These are phyloP conservation scores for Ambrosia artemisiifolia DNA, from an alignment of 129 eudicot genomes.

Conservation along the genomic window DNA sequence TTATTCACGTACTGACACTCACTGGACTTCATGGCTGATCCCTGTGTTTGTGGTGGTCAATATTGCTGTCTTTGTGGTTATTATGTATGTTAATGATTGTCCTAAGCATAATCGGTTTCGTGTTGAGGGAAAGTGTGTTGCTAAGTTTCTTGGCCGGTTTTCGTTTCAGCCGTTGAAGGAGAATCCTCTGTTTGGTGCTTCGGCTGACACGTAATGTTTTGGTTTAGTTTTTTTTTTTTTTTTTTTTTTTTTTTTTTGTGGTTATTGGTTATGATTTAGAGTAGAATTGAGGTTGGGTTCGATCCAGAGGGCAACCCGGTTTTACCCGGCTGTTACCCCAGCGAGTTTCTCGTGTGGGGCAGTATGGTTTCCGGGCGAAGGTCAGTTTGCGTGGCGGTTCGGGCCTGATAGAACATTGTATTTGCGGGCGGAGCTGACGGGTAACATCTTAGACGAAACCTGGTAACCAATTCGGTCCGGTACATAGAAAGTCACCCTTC, in stretches of 20 bases:
- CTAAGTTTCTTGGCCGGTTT: constrained; percentile 64
- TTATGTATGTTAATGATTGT: constrained; percentile 70
- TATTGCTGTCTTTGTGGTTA: constrained; percentile 54
- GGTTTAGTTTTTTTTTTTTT: neutral
- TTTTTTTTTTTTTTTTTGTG: neutral
- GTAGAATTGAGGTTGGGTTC: constrained; percentile 1
- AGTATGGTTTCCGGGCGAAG: too few species aligned
- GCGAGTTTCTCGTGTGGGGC: too few species aligned
- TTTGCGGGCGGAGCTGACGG: too few species aligned
- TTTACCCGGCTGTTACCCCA: too few species aligned
- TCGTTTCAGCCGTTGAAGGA: constrained; percentile 69
- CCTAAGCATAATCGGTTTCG: constrained; percentile 40
- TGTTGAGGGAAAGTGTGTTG: constrained; percentile 47
- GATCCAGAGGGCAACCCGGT: too few species aligned
- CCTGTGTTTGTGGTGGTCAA: constrained; percentile 61
- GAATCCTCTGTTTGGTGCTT: constrained; percentile 85
- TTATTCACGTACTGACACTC: constrained; percentile 25
- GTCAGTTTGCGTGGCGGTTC: too few species aligned
- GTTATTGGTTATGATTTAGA: neutral
- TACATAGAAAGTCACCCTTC: too few species aligned
- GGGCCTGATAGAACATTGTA: too few species aligned
- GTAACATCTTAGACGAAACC: too few species aligned
- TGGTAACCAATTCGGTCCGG: too few species aligned
- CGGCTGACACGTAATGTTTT: constrained; percentile 53
- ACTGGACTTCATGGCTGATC: constrained; percentile 76